Conservation (phyloP, 2,329 filamentous ascomycete species). For the Ophiosphaerella herpotricha region DNA sequence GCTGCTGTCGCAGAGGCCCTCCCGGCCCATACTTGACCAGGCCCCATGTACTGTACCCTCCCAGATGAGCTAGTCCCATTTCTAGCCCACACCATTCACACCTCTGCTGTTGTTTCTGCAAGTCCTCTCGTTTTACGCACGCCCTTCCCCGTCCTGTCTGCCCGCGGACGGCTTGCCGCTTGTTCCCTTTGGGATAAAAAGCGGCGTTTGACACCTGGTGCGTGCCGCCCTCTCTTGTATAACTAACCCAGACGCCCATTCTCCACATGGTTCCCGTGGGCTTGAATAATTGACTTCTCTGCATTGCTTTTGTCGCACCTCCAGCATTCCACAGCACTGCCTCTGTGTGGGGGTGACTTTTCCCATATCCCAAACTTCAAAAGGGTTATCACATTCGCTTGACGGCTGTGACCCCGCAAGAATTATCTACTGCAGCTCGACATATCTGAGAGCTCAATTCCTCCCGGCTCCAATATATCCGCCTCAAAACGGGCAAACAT, state of each 20-base stretch:
- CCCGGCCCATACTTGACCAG: conserved; percentile 33
- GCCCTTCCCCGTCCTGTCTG: conserved; percentile 32
- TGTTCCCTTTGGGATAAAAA: conserved; percentile 27
- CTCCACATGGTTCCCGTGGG: conserved; percentile 35
- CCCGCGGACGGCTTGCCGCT: conserved; percentile 27
- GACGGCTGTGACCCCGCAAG: conserved; percentile 14
- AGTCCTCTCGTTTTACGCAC: conserved; percentile 35
- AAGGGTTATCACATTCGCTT: background rate
- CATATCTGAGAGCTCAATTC: conserved; percentile 33
- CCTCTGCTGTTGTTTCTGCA: conserved; percentile 24
- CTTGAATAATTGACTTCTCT: conserved; percentile 19
- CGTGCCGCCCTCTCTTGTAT: conserved; percentile 37
- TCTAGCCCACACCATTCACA: conserved; percentile 32
- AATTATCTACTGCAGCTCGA: conserved; percentile 31
- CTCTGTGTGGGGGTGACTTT: conserved; percentile 3
- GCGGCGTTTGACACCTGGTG: conserved; percentile 38
- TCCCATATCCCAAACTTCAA: background rate
- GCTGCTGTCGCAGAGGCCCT: conserved; percentile 31
- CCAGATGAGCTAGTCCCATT: conserved; percentile 21
- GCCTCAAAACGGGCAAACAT: conserved; percentile 23
- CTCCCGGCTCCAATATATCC: conserved; percentile 31
- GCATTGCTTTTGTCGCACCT: background rate
- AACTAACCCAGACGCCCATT: conserved; percentile 30
- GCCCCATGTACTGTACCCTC: conserved; percentile 24
- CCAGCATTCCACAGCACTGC: background rate